A percentile compares a stretch with the other conserved stretches of the same genome.
These are phyloP conservation scores for Lichtheimia ramosa DNA, from an alignment of 371 early-diverging fungal genomes.

Conservation along the genomic window DNA sequence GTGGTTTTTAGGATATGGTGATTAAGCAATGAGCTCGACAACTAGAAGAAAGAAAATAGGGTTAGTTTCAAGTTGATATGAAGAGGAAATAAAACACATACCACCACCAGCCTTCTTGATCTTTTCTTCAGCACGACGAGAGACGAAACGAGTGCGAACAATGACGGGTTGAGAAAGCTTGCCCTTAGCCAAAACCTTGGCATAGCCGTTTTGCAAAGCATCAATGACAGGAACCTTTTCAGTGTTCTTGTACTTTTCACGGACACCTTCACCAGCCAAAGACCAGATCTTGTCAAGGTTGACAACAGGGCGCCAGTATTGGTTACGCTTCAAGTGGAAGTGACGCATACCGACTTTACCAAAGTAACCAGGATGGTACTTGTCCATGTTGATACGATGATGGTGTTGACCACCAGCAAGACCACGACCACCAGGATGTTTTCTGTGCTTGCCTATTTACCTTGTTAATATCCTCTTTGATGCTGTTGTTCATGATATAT, in stretches of 20 bases:
- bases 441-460: constrained; percentile 96
- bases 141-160: constrained; percentile 97
- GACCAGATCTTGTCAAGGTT: constrained; percentile 96
- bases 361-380: constrained; percentile 99
- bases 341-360: constrained; percentile 99
- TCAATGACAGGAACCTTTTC: constrained; percentile 95
- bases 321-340: constrained; percentile 97
- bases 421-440: constrained; percentile 99
- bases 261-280: constrained; percentile 90
- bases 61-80: background rate
- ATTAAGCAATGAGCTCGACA: constrained; percentile 56
- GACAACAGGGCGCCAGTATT: constrained; percentile 85
- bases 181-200: constrained; percentile 98
- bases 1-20: background rate
- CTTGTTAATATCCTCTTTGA: background rate
- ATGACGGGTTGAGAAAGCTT: constrained; percentile 94
- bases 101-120: constrained; percentile 98
- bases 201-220: constrained; percentile 89
- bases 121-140: constrained; percentile 96
- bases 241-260: constrained; percentile 85
- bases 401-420: constrained; percentile 99
- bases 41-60: constrained; percentile 16
- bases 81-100: constrained; percentile 10
- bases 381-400: constrained; percentile 99
- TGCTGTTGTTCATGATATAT: constrained; percentile 3